Base-by-base conservation (phyloP, 2,329 filamentous ascomycete genomes). In the Didymosphaeria variabile region DNA sequence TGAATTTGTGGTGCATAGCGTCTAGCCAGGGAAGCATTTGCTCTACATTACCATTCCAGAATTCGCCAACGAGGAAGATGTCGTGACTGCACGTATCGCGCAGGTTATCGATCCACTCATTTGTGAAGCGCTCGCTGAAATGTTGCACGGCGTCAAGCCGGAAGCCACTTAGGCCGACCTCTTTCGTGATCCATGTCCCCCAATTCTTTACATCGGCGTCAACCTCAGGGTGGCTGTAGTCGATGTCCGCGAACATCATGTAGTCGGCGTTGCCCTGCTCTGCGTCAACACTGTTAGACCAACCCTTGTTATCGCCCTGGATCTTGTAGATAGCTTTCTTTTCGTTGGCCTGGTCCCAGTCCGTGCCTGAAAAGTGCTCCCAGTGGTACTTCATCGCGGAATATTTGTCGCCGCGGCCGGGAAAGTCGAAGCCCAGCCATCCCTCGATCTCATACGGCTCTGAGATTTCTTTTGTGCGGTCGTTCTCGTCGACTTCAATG, bases 91-190 rank as follows among this genome's bases (percentile, higher is more conserved):
- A 69, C 85, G 77, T 58, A 21, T 73, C 66, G 40, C 74, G 85
- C 60, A 91, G 77, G 49, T 85, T 79, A 6, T 80, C 79, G 54
- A 91, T 84, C 77, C 91, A 91, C n/a, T 87, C 83, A 45, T 82
- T 83, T 34, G 89, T 83, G 70, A 92, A 92, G n/a, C 83, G 81
- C 60, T 86, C 85, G 31, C 86, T 89, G 76, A 89, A 91, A 77
- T 93, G 90, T 77, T 91, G 90, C 32, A 89, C 87, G 13, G 90
- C 90, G 73, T 93, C 90, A 54, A 92, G 84, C 19, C 90, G 83
- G 74, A 92, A 88, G 0, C 90, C 90, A 62, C 84, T 82, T 12
- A 92, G 79, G 0, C 85, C 85, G 0, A 91, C 72, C 61, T 88
- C 81, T 6, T 85, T 79, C 0, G 85, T 83, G 59, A 93, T 82